These are phyloP conservation scores for Boletellus ananas DNA, from an alignment of 768 basidiomycete genomes.

Conservation along the genomic window DNA sequence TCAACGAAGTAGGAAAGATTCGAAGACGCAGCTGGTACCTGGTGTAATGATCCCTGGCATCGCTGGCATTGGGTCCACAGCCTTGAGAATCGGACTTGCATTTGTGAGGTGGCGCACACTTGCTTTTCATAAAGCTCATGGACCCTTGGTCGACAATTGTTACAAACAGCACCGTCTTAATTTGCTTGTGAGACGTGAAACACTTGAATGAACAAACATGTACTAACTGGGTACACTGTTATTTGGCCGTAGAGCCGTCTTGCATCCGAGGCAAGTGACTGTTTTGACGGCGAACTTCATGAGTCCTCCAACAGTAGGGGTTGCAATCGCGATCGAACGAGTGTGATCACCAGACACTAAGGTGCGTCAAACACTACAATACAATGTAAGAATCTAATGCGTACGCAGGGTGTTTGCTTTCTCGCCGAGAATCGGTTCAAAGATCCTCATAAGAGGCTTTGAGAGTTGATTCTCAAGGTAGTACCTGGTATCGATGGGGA, in stretches of 20 bases:
- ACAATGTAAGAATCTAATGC: conserved; percentile 25
- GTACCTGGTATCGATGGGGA: conserved; percentile 97
- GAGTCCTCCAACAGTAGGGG: conserved; percentile 91
- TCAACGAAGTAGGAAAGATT: neutral
- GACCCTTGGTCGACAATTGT: conserved; percentile 82
- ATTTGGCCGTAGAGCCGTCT: conserved; percentile 74
- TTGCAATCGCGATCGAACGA: conserved; percentile 91
- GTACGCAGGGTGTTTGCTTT: conserved; percentile 79
- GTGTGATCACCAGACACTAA: conserved; percentile 96
- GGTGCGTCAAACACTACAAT: conserved; percentile 2
- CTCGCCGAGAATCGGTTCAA: conserved; percentile 95
- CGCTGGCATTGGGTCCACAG: conserved; percentile 99
- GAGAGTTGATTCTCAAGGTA: conserved; percentile 98
- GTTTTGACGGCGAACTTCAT: conserved; percentile 99
- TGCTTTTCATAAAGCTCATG: conserved; percentile 95
- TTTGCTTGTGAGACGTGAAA: conserved; percentile 4
- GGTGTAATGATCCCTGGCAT: conserved; percentile 97
- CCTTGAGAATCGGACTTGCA: conserved; percentile 89
- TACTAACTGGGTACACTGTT: conserved; percentile 70
- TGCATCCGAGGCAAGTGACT: conserved; percentile 92
- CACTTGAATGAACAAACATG: neutral
- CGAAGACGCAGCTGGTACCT: conserved; percentile 41
- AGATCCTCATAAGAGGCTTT: conserved; percentile 95
- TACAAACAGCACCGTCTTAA: conserved; percentile 88
- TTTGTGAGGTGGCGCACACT: conserved; percentile 62